Base-by-base conservation (phyloP, 2,329 filamentous ascomycete species). In the Diplodia mutila region DNA sequence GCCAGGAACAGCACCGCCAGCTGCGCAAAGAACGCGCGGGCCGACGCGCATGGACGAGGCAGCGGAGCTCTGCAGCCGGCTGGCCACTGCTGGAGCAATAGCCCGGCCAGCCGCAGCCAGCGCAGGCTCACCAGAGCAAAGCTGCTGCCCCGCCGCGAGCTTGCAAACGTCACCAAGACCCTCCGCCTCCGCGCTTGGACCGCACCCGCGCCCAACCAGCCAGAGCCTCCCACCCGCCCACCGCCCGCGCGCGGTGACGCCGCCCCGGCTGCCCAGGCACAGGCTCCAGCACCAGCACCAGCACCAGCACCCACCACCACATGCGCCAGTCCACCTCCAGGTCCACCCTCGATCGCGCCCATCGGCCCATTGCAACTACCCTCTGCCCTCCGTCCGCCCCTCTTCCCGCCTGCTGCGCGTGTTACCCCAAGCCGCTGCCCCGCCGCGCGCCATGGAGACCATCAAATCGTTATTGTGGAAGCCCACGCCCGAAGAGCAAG, bases 401-500 rank as follows among this genome's bases (percentile, higher is more conserved):
- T 14, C 16, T 18, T 14, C 39, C 27, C 39, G 14, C 29, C 42
- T 21, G 53, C 53, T 51, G 63, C 53, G 63, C 48, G 9, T 8
- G 6, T 32, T 8, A 8, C 6, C 29, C 29, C 29, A 6, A 6
- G 29, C 29, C 29, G 29, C 7, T 8, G 37, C 57, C 39, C 39
- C 39, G 57, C 54, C 54, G 54, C 53, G 23, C 70, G 67, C 73
- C 75, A 98, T 98, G 95, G 93, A 98, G 83, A 87, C 91, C 52
- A 85, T 98, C 77, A 92, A 89, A 79, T 85, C 90, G 68, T 89
- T 97, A 75, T 94, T 98, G 81, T 93, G 89, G 80, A 94, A 93
- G 81, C 94, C 95, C 46, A 94, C 97, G 77, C 95, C 95, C 53
- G 91, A 96, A 80, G 91, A 91, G 70, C 94, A 99, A 86, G 94